Evolutionary conservation across 2,329 filamentous ascomycete genomes (phyloP), one percentile per base, ranked within the genome.

Genomic region (Sphaerulina musiva): DNA sequence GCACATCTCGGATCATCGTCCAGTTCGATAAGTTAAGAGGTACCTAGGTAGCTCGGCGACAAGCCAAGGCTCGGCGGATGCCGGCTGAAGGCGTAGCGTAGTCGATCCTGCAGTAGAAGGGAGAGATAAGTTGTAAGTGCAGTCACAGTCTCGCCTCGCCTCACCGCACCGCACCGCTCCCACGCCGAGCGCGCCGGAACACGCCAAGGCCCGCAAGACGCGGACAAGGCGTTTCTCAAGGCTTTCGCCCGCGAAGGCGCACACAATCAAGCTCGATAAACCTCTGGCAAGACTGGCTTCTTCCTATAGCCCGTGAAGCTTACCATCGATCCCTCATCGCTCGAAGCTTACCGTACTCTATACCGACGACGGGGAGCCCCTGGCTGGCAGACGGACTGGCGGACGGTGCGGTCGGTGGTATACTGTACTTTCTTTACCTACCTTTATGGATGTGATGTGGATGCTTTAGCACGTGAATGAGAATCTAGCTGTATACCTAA

Each of bases 1-100:
- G 48, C 17, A 5, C 39, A 26, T 26, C 26, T 11, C 17, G 43
- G 42, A 31, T 43, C 45, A 39, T 29, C 8, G 23, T n/a, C 8
- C 42, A 7, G 42, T 23, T 48, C 54, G 44, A 52, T 56, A 40
- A 56, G 51, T n/a, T 50, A 54, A 40, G 57, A 29, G 6, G n/a
- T n/a, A n/a, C n/a, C 26, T 3, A 2, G 20, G 20, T 29, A 29
- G 5, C 26, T 6, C 26, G 6, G 26, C 26, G 26, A 7, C 26
- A 29, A 29, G 26, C 26, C 26, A 29, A 29, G 26, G 26, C 26
- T 7, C 26, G 26, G 26, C 26, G 26, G 26, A 29, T 29, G 26
- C 26, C 26, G 26, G 26, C 26, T 29, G 26, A 29, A 29, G 26
- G 6, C 26, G 26, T 29, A 7, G 26, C 6, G 26, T 29, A 29